Conservation (phyloP, 164 flowering plant genomes). For the Tinospora cordifolia region DNA sequence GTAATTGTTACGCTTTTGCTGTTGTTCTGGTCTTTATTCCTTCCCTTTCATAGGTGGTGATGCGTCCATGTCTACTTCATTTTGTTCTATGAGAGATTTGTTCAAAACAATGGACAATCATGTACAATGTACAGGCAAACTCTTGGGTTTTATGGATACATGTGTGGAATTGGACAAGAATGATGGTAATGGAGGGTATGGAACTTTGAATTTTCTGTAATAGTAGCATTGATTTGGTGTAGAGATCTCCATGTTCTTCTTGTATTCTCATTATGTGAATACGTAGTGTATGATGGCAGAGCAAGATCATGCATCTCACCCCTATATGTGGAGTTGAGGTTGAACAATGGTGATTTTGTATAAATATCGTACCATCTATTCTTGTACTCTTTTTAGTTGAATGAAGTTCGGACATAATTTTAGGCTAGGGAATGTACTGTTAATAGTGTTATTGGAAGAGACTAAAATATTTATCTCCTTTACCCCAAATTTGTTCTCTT, state of each 20-base stretch:
- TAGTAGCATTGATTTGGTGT: background rate
- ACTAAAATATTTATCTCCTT: background rate
- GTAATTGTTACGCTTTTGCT: background rate
- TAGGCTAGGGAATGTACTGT: too few species aligned
- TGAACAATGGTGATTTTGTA: too few species aligned
- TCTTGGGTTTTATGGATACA: conserved; percentile 6
- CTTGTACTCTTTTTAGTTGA: too few species aligned
- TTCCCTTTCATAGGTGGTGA: conserved; percentile 52
- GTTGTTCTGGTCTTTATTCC: background rate
- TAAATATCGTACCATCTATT: too few species aligned
- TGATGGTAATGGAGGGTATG: conserved; percentile 28
- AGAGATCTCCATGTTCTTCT: background rate
- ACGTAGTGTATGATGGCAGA: too few species aligned
- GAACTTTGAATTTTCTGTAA: background rate
- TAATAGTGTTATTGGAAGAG: background rate
- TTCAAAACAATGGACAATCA: conserved; percentile 18
- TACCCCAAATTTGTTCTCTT: background rate
- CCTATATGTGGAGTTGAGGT: too few species aligned
- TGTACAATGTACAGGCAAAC: conserved; percentile 5
- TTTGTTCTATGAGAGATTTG: conserved; percentile 13
- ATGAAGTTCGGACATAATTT: too few species aligned
- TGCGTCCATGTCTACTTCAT: conserved; percentile 40
- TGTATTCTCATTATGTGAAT: background rate
- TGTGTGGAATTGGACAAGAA: conserved; percentile 16
- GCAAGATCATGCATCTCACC: too few species aligned